A percentile compares a stretch with the other conserved stretches of the same genome.
Evolutionary conservation across 2,329 filamentous ascomycete species (phyloP).

Genomic region (Arthrobotrys entomopaga): DNA sequence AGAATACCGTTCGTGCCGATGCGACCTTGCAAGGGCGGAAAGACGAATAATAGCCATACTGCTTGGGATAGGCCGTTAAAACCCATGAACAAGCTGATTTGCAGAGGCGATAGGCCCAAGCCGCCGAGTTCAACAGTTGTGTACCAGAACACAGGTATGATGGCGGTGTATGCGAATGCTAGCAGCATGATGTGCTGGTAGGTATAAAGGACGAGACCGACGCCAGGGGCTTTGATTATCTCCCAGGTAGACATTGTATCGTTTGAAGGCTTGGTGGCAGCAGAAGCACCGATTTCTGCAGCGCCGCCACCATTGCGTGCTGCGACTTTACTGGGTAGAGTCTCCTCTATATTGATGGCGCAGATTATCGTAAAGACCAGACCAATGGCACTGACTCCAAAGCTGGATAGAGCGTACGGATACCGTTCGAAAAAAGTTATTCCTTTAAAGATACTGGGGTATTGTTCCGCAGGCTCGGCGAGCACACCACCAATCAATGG

Average conservation of each 20-base stretch:
- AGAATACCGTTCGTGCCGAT: slow-evolving; percentile 75
- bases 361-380: slow-evolving; percentile 67
- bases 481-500: slow-evolving; percentile 76
- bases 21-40: slow-evolving; percentile 74
- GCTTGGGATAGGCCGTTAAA: slow-evolving; percentile 74
- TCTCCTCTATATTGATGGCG: slow-evolving; percentile 72
- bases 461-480: slow-evolving; percentile 74
- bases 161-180: slow-evolving; percentile 76
- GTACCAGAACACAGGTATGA: slow-evolving; percentile 75
- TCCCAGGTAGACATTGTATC: slow-evolving; percentile 65
- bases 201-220: slow-evolving; percentile 72
- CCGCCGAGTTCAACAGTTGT: slow-evolving; percentile 73
- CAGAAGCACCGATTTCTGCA: slow-evolving; percentile 53
- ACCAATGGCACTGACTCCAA: slow-evolving; percentile 69
- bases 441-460: slow-evolving; percentile 69
- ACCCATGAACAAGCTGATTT: slow-evolving; percentile 75
- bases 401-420: slow-evolving; percentile 73
- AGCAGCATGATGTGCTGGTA: slow-evolving; percentile 75
- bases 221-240: slow-evolving; percentile 72
- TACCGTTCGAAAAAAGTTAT: slow-evolving; percentile 71
- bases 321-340: slow-evolving; percentile 59
- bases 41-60: slow-evolving; percentile 75
- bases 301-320: slow-evolving; percentile 1
- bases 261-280: slow-evolving; percentile 56
- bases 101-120: slow-evolving; percentile 70